Conservation (phyloP, 2,329 filamentous ascomycete species). For the Macrophomina tecta region DNA sequence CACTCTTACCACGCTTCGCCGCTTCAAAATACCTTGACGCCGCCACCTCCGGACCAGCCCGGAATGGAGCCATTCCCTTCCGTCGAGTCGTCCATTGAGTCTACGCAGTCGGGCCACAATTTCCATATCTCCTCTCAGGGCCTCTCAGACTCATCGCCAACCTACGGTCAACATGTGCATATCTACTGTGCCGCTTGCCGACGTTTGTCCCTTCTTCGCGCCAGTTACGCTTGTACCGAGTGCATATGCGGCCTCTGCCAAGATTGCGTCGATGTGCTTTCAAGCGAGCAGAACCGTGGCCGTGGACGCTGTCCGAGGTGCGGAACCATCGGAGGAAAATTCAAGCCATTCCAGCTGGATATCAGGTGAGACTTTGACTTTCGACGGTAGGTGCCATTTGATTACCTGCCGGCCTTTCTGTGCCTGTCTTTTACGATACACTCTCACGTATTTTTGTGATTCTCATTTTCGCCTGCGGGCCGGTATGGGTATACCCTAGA, state of each 20-base stretch:
- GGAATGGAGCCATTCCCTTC: conserved; percentile 79
- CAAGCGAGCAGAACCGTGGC: conserved; percentile 73
- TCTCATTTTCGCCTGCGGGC: conserved; percentile 14
- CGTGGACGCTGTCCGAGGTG: conserved; percentile 77
- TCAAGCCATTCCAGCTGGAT: conserved; percentile 85
- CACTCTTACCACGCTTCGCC: conserved; percentile 85
- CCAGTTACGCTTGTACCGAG: conserved; percentile 93
- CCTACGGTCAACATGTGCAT: conserved; percentile 63
- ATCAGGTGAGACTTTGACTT: conserved; percentile 63
- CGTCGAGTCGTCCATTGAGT: conserved; percentile 78
- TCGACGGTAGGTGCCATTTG: conserved; percentile 7
- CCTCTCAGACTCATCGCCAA: conserved; percentile 66
- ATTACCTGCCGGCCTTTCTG: neutral
- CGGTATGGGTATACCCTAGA: conserved; percentile 28
- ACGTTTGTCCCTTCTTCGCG: conserved; percentile 74
- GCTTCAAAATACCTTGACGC: conserved; percentile 87
- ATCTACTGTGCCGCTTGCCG: conserved; percentile 93
- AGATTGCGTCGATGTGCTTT: conserved; percentile 82
- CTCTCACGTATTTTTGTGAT: conserved; percentile 6
- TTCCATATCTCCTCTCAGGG: conserved; percentile 63
- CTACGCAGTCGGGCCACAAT: conserved; percentile 72
- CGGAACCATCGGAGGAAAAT: conserved; percentile 77
- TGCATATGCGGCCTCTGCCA: conserved; percentile 94
- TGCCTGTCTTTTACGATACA: conserved; percentile 8
- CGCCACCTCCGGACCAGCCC: conserved; percentile 62